phyloP scores from a whole-genome alignment of 257 asterid species.

The Catharanthus roseus region DNA sequence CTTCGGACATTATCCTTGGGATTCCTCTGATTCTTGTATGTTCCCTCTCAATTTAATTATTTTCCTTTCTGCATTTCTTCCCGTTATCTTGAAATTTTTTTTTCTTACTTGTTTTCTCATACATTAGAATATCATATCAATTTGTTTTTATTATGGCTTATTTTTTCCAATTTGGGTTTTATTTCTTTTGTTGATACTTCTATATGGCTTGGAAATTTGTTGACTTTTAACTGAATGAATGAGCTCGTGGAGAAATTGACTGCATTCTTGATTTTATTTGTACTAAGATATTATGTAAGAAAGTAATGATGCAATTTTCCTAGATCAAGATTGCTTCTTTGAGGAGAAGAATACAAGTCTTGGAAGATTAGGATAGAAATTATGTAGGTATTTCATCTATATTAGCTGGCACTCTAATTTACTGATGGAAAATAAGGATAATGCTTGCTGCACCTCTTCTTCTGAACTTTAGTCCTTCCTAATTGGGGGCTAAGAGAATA shows the following conservation, averaged over 20 bases:
- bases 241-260: neutral
- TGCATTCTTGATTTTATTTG: no score
- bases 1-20: conserved; percentile 84
- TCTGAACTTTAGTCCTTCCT: neutral
- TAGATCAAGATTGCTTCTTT: neutral
- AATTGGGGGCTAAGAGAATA: neutral
- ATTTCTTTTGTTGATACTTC: neutral
- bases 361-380: neutral
- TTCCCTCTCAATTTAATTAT: neutral
- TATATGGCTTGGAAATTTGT: neutral
- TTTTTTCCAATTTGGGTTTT: neutral
- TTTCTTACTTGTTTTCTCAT: no score
- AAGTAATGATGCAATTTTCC: neutral
- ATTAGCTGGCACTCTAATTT: neutral
- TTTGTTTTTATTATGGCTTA: neutral
- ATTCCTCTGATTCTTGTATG: conserved; percentile 52
- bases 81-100: no score
- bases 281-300: no score
- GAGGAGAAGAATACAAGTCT: neutral
- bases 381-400: neutral
- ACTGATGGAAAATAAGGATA: neutral
- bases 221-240: neutral
- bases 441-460: neutral
- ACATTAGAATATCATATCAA: neutral
- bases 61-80: no score